Base-by-base conservation (phyloP, 2,329 filamentous ascomycete species). In the Claviceps arundinis region DNA sequence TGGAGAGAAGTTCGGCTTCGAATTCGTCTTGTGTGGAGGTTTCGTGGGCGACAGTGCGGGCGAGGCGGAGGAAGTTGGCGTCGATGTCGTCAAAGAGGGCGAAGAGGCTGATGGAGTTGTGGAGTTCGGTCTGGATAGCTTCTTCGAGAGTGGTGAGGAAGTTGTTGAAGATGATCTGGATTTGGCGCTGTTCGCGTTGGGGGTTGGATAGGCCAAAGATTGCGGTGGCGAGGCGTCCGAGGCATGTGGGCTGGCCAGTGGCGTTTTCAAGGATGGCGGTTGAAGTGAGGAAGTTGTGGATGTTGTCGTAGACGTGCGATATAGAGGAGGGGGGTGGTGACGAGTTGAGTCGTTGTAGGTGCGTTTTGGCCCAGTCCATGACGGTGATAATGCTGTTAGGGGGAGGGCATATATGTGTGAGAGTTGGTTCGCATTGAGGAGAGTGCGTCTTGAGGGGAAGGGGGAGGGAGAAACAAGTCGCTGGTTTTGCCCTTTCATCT, bases 361-460 rank as follows among this genome's bases (percentile, higher is more conserved):
- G 89, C 57, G 89, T 82, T 62, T 85, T 85, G 14, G 89, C 87
- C 91, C 91, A 96, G 64, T 95, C 89, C 89, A 97, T 96, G 50
- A 94, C 89, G 55, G 93, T 85, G 38, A 97, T 76, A 58, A 96
- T 95, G 55, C 85, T 84, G 61, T 41, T 14, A 22, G 22, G 40
- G 40, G 17, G n/a, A 22, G 26, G 26, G 26, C 26, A 30, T 3
- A 2, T 30, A 30, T 30, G 26, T 30, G 26, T 30, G 26, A 30
- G 26, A 30, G 7, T 30, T 9, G 26, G 26, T 30, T 30, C 26
- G 26, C 26, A 30, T 30, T 3, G 3, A 30, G 26, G 26, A 30
- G 26, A 30, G 8, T 30, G 26, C 8, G 26, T 30, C 26, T 30
- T 30, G 2, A 7, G 40, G 8, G 17, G 17, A 42, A 9, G n/a